Base-by-base conservation (phyloP, 345 rosid species). In the Anastatica hierochuntica region DNA sequence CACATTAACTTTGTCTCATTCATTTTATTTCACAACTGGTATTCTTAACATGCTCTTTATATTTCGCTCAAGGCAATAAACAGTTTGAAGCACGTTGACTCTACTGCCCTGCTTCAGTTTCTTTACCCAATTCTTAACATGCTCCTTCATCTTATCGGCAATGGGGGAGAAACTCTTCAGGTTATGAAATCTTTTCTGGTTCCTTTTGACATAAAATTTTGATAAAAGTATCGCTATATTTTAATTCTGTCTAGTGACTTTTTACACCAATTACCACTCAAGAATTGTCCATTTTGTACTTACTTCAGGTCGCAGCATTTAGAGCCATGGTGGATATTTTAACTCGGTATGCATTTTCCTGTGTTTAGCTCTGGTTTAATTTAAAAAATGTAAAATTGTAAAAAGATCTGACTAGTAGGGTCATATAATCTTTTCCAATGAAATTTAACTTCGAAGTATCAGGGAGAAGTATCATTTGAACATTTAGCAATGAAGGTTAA, bases 131-230 rank as follows among this genome's bases (percentile, higher is more conserved):
- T 88, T 68, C 73, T 92, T 53, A 92, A 88, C 69, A 84, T 92
- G 98, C 95, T 92, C 68, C 94, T 92, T 56, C 92, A 88, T 83
- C 96, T 92, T 52, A 92, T 92, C 47, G 94, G 98, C 56, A 92
- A 85, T 77, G 98, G 98, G 68, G 98, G 98, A 74, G 98, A 92
- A 78, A 88, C 98, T 38, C 88, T 92, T 49, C 98, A 92, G 98
- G 96, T 92, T 73, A 53, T 56, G 21, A 55, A 40, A 45, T 66
- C 54, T 36, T 31, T 31, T 30, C n/a, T 41, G 33, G 40, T 12
- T 26, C 45, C n/a, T 42, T 40, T 52, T 30, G 15, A 27, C 17
- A 60, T 45, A 45, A 14, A 18, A 0, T 44, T 23, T 29, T 61
- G 26, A 10, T 44, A 26, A 39, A 23, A 44, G 30, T 58, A 61